A percentile compares a stretch with the other conserved stretches of the same genome.
Conservation (phyloP, 768 basidiomycete species). For the Hysterangium stoloniferum region DNA sequence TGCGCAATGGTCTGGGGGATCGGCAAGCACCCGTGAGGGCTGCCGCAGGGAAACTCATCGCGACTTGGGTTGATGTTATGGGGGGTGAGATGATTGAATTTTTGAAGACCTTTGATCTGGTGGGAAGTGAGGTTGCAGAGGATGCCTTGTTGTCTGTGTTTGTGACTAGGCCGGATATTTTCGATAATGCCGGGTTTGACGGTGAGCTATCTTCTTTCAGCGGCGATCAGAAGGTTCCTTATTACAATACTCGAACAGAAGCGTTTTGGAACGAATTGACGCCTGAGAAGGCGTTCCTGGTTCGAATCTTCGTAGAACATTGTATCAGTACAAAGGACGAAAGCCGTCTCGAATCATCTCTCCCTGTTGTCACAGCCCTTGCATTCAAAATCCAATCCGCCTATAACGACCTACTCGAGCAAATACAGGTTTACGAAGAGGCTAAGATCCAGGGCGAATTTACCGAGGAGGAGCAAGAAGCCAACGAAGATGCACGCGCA, state of each 20-base stretch:
- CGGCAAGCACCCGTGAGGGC: slow-evolving; percentile 65
- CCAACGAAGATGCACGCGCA: slow-evolving; percentile 39
- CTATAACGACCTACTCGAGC: slow-evolving; percentile 57
- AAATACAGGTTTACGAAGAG: slow-evolving; percentile 28
- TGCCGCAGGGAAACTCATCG: slow-evolving; percentile 66
- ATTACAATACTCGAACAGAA: slow-evolving; percentile 35
- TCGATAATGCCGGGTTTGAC: slow-evolving; percentile 60
- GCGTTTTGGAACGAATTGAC: slow-evolving; percentile 63
- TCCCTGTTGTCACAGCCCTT: slow-evolving; percentile 80
- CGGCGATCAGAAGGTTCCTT: not conserved
- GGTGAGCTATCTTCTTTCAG: slow-evolving; percentile 34
- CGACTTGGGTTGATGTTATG: slow-evolving; percentile 61
- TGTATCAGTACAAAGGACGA: slow-evolving; percentile 56
- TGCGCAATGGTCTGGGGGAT: slow-evolving; percentile 80
- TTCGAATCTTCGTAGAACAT: slow-evolving; percentile 75
- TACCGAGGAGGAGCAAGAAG: slow-evolving; percentile 33
- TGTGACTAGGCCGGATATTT: slow-evolving; percentile 51
- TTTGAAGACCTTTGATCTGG: slow-evolving; percentile 52
- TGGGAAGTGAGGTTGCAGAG: slow-evolving; percentile 48
- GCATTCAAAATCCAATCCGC: slow-evolving; percentile 66
- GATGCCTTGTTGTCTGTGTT: slow-evolving; percentile 73
- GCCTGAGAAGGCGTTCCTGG: slow-evolving; percentile 73
- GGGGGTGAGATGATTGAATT: slow-evolving; percentile 42
- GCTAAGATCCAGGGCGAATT: slow-evolving; percentile 25
- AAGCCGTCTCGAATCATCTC: slow-evolving; percentile 51